phyloP scores from a whole-genome alignment of 352 stramenopile genomes.

The Pythium aristosporum region DNA sequence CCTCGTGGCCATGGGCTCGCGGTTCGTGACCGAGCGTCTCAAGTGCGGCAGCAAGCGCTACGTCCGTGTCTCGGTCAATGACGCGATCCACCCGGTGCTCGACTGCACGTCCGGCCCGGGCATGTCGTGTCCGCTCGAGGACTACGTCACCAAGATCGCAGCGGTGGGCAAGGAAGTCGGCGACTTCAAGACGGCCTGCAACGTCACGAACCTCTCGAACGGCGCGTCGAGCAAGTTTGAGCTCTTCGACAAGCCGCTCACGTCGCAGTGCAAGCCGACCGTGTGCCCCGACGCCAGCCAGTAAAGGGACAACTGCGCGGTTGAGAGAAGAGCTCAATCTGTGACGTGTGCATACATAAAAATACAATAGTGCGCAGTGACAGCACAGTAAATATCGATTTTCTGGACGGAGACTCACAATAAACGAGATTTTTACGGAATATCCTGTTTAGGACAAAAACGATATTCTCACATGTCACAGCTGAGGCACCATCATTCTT shows the following conservation, averaged over 20 bases:
- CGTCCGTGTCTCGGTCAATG: constrained; percentile 52
- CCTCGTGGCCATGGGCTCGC: constrained; percentile 38
- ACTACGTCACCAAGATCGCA: constrained; percentile 42
- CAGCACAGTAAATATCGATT: not conserved
- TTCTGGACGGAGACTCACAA: not conserved
- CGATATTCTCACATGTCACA: no score
- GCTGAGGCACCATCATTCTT: not conserved
- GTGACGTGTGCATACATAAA: not conserved
- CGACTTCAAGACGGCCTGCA: constrained; percentile 46
- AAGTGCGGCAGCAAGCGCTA: constrained; percentile 39
- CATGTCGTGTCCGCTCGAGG: constrained; percentile 42
- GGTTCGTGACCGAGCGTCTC: constrained; percentile 46
- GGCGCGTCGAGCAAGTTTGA: constrained; percentile 37
- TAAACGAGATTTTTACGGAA: no score
- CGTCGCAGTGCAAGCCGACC: constrained; percentile 6
- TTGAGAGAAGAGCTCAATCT: not conserved
- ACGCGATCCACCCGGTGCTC: constrained; percentile 42
- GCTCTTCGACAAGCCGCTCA: constrained; percentile 46
- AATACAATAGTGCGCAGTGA: not conserved
- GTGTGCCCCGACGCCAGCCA: not conserved
- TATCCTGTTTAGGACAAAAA: no score
- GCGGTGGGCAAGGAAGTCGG: constrained; percentile 36
- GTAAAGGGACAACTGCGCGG: not conserved
- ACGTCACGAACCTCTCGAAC: constrained; percentile 19
- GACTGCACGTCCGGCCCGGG: constrained; percentile 46